A percentile compares a stretch with the other conserved stretches of the same genome.
These are phyloP conservation scores for Petunia axillaris DNA, from an alignment of 257 asterid species.

Conservation along the genomic window DNA sequence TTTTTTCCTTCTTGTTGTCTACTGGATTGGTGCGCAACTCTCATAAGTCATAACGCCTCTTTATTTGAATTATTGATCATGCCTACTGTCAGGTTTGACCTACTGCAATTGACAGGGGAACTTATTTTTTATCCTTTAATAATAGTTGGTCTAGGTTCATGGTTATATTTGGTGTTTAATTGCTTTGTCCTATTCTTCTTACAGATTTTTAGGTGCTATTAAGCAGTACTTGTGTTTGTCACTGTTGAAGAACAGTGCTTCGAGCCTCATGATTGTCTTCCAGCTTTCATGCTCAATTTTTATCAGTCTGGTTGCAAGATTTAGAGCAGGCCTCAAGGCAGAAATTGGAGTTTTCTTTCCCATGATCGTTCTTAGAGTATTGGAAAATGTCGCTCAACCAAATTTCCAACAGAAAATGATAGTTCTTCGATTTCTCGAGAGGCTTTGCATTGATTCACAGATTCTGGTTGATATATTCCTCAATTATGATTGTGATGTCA, in stretches of 20 bases:
- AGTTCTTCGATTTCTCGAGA: constrained; percentile 94
- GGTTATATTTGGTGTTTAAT: constrained; percentile 8
- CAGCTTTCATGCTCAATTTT: constrained; percentile 99
- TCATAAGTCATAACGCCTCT: constrained; percentile 16
- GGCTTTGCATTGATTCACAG: constrained; percentile 89
- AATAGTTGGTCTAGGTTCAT: not conserved
- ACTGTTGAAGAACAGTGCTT: constrained; percentile 93
- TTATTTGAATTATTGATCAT: not conserved
- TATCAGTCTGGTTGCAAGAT: constrained; percentile 88
- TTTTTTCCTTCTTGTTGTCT: constrained; percentile 4
- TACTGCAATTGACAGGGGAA: constrained; percentile 17
- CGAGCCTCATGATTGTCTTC: constrained; percentile 89
- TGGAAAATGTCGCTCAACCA: constrained; percentile 95
- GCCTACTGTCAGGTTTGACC: constrained; percentile 23
- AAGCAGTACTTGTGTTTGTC: constrained; percentile 97
- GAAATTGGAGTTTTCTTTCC: constrained; percentile 99
- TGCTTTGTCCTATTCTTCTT: not conserved
- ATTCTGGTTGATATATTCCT: constrained; percentile 96
- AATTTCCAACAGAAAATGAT: constrained; percentile 99
- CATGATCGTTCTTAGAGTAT: constrained; percentile 91
- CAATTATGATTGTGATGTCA: constrained; percentile 98
- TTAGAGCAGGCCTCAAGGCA: constrained; percentile 97
- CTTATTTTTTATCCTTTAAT: not conserved
- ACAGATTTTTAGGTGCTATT: constrained; percentile 96
- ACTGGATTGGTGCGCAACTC: not conserved